Percentiles rank a stretch among this genome's conserved stretches.
Evolutionary conservation across 1,284 basidiomycete genomes (phyloP).

Genomic region (Moesziomyces antarcticus): DNA sequence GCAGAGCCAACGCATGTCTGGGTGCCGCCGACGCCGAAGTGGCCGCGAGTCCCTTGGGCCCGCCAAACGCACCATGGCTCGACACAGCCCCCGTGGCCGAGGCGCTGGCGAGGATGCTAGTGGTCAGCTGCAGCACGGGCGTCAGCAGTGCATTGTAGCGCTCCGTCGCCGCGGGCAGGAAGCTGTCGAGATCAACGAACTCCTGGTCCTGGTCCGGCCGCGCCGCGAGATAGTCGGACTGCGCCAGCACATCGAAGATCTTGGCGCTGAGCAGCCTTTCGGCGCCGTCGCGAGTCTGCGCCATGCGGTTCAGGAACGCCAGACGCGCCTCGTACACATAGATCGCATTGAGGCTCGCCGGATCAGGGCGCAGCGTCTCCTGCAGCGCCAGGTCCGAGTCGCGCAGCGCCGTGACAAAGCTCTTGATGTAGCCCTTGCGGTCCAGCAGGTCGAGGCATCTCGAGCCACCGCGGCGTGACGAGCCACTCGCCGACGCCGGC

Average conservation of each 20-base stretch:
- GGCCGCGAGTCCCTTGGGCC: conserved; percentile 34
- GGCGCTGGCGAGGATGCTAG: conserved; percentile 69
- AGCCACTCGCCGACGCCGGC: conserved; percentile 37
- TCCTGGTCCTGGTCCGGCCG: conserved; percentile 83
- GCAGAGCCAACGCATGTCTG: conserved; percentile 78
- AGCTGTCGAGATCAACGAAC: conserved; percentile 83
- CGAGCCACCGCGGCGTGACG: conserved; percentile 47
- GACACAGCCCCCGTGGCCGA: conserved; percentile 72
- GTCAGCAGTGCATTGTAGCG: conserved; percentile 88
- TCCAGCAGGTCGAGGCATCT: conserved; percentile 76
- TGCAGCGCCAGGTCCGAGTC: conserved; percentile 84
- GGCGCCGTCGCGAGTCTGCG: conserved; percentile 82
- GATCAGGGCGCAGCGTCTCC: conserved; percentile 85
- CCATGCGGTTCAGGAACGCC: conserved; percentile 85
- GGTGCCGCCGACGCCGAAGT: conserved; percentile 34
- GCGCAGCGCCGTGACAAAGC: conserved; percentile 84
- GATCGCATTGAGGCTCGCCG: conserved; percentile 89
- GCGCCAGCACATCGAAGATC: conserved; percentile 80
- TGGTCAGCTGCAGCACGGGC: conserved; percentile 83
- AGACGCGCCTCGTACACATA: conserved; percentile 97
- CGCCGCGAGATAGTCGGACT: conserved; percentile 87
- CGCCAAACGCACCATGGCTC: conserved; percentile 44
- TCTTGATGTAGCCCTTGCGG: conserved; percentile 81
- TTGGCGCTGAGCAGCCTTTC: conserved; percentile 85
- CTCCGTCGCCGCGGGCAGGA: conserved; percentile 85